Conservation (phyloP, 2,329 filamentous ascomycete genomes). For the Fusarium protoensiforme region DNA sequence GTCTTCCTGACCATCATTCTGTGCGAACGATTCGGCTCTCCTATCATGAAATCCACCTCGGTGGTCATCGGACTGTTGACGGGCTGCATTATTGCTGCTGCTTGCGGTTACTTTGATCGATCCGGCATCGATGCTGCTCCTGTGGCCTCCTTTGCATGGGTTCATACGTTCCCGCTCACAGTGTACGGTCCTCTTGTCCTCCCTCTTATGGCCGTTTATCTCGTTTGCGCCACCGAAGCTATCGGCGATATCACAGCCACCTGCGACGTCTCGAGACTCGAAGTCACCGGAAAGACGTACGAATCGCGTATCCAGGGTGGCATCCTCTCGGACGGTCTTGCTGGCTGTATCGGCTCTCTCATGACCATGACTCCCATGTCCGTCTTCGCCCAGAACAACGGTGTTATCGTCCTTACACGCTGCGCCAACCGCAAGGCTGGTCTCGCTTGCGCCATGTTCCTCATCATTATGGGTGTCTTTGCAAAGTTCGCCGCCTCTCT, state of each 20-base stretch:
- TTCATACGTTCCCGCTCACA: conserved; percentile 77
- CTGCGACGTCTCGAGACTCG: conserved; percentile 81
- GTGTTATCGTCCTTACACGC: conserved; percentile 82
- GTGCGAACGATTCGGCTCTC: conserved; percentile 83
- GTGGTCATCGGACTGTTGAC: conserved; percentile 79
- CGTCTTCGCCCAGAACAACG: conserved; percentile 86
- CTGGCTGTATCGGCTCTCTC: conserved; percentile 78
- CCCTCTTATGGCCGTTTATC: conserved; percentile 75
- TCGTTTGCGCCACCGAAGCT: conserved; percentile 81
- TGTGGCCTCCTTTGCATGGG: conserved; percentile 80
- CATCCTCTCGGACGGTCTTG: conserved; percentile 80
- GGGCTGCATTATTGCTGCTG: conserved; percentile 82
- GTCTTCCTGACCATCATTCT: conserved; percentile 84
- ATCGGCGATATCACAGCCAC: conserved; percentile 86
- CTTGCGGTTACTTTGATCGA: conserved; percentile 81
- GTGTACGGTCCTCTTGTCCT: conserved; percentile 80
- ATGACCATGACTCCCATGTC: conserved; percentile 85
- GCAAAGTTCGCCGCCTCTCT: conserved; percentile 85
- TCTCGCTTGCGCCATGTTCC: conserved; percentile 80
- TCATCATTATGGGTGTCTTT: conserved; percentile 84
- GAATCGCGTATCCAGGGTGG: conserved; percentile 84
- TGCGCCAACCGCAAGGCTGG: conserved; percentile 86
- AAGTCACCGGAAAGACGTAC: conserved; percentile 77
- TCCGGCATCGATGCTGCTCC: conserved; percentile 78
- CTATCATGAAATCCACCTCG: conserved; percentile 85